Evolutionary conservation across 2,329 filamentous ascomycete genomes (phyloP).

Genomic region (Ceratocystis diversiconidia): DNA sequence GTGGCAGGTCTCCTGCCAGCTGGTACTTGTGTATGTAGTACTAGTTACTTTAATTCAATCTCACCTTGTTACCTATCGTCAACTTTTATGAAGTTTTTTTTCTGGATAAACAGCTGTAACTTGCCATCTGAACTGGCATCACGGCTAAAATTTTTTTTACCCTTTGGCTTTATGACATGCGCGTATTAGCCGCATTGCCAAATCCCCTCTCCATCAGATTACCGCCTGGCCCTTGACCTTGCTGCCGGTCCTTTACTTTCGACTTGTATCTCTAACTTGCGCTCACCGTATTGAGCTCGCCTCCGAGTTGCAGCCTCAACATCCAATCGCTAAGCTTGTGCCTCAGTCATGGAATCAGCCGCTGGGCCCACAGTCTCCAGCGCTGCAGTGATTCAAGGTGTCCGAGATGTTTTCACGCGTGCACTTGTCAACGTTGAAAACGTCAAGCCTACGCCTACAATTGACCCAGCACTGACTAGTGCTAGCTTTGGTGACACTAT

Average conservation of each 20-base stretch:
- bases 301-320: neutral
- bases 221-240: no score
- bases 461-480: conserved; percentile 65
- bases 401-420: conserved; percentile 39
- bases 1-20: neutral
- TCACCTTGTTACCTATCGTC: neutral
- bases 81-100: neutral
- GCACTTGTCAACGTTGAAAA: conserved; percentile 45
- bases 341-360: neutral
- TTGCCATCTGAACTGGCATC: neutral
- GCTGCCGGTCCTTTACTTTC: no score
- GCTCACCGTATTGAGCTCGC: neutral
- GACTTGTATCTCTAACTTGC: no score
- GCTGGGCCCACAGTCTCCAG: conserved; percentile 28
- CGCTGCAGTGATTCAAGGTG: conserved; percentile 39
- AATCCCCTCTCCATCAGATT: neutral
- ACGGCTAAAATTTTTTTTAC: no score
- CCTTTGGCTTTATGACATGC: no score
- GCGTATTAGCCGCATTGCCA: no score
- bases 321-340: neutral
- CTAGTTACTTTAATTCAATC: neutral
- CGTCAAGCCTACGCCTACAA: conserved; percentile 43
- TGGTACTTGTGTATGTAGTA: neutral
- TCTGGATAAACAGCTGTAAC: neutral
- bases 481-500: conserved; percentile 44